Percentiles rank a stretch among this genome's conserved stretches.
Conservation (phyloP, 495 filamentous ascomycete species). For the Penicillium atrosanguineum region DNA sequence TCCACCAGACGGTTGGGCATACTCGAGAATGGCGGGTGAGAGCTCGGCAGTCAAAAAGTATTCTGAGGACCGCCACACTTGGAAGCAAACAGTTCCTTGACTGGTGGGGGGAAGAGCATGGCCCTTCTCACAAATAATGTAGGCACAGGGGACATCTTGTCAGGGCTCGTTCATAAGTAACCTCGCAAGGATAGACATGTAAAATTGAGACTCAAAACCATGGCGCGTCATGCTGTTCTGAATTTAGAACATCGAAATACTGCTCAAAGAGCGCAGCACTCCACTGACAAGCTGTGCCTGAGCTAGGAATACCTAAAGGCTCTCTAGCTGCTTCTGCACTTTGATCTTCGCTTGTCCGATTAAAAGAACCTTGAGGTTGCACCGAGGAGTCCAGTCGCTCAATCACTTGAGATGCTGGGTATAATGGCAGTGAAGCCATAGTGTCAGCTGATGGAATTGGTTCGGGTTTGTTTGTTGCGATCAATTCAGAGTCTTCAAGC, state of each 20-base stretch:
- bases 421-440: background rate
- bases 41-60: conserved; percentile 22
- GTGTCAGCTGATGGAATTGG: background rate
- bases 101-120: conserved; percentile 21
- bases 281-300: conserved; percentile 22
- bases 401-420: too few species aligned
- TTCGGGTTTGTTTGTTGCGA: background rate
- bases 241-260: conserved; percentile 12
- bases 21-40: conserved; percentile 32
- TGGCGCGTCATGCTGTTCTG: background rate
- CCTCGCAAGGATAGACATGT: conserved; percentile 21
- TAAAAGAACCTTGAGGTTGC: too few species aligned
- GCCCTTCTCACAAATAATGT: conserved; percentile 34
- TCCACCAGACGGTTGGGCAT: conserved; percentile 13
- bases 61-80: conserved; percentile 20
- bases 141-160: conserved; percentile 26
- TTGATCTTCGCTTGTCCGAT: too few species aligned
- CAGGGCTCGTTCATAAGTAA: conserved; percentile 26
- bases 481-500: background rate
- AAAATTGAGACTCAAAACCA: too few species aligned
- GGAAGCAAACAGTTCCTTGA: conserved; percentile 30
- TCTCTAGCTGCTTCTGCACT: background rate
- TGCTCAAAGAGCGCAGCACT: conserved; percentile 13
- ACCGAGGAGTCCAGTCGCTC: too few species aligned
- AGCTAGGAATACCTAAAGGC: conserved; percentile 7